Base-by-base conservation (phyloP, 2,329 filamentous ascomycete genomes). In the Calonectria montana region DNA sequence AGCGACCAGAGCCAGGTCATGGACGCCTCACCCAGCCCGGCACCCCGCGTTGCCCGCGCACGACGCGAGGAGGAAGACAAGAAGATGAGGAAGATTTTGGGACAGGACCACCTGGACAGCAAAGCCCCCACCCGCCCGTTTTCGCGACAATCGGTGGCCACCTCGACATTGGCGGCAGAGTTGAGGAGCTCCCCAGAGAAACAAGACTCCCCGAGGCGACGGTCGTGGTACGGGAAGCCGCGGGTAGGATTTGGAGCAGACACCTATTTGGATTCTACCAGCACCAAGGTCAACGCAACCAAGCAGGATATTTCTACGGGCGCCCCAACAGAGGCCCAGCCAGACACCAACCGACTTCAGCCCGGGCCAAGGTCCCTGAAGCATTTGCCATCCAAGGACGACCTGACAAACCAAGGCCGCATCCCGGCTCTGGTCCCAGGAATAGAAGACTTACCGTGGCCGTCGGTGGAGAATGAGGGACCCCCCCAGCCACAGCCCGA, bases 1-100 rank as follows among this genome's bases (percentile, higher is more conserved):
- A 75, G 75, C 43, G 78, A 79, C 45, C 73, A 77, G n/a, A 79
- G 75, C 31, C 73, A 78, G 18, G 67, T 71, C n/a, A 74, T 78
- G n/a, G 84, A 86, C 71, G 87, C 84, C 21, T 89, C 87, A 2
- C 88, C 88, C 1, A 89, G 88, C 67, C 88, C 88, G 0, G 88
- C 88, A 1, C 88, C 88, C 2, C 82, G 88, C 37, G 77, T 82
- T 9, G 86, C 86, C 84, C 84, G 85, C 15, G 77, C 80, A 21
- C 80, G 79, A 39, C 78, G 76, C 57, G 81, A 80, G 1, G 77
- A 79, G 0, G 81, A 83, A 21, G 81, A 85, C 45, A 74, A 70
- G 35, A 79, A 78, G 41, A 72, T 80, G 73, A 79, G 82, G 39
- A 77, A 77, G 68, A 65, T 76, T 18, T 66, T 82, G 16, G 78